Evolutionary conservation across 75 land plant genomes (phyloP).

Genomic region (Pseudotsuga menziesii): DNA sequence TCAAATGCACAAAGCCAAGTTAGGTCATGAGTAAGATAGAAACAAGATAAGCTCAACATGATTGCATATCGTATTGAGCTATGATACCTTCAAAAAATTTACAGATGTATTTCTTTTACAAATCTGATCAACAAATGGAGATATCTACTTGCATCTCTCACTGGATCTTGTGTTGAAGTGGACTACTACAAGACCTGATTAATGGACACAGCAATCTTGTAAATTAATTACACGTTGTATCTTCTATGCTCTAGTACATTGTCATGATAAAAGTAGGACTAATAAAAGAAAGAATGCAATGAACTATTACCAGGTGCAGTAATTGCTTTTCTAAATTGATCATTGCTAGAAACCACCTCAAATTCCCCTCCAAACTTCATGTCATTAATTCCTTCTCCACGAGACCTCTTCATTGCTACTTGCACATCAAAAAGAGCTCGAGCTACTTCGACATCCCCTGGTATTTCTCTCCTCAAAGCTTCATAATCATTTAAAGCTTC

Average conservation of each 20-base stretch:
- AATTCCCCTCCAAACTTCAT: constrained; percentile 54
- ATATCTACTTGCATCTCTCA: constrained; percentile 29
- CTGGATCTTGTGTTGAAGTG: constrained; percentile 46
- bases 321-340: constrained; percentile 41
- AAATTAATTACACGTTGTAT: no score
- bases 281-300: background rate
- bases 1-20: background rate
- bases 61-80: constrained; percentile 1
- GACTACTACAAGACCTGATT: constrained; percentile 69
- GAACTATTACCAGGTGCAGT: constrained; percentile 25
- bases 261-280: background rate
- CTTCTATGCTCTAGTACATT: no score
- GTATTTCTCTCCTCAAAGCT: no score
- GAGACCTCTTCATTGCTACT: constrained; percentile 51
- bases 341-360: constrained; percentile 40
- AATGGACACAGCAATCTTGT: background rate
- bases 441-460: no score
- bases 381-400: constrained; percentile 46
- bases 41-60: background rate
- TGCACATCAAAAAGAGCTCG: constrained; percentile 62
- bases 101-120: constrained; percentile 60
- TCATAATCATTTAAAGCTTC: no score
- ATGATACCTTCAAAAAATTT: constrained; percentile 45
- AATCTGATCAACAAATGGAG: constrained; percentile 45
- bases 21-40: background rate